Conservation (phyloP, 371 early-diverging fungal species). For the Zopfochytrium polystomum region DNA sequence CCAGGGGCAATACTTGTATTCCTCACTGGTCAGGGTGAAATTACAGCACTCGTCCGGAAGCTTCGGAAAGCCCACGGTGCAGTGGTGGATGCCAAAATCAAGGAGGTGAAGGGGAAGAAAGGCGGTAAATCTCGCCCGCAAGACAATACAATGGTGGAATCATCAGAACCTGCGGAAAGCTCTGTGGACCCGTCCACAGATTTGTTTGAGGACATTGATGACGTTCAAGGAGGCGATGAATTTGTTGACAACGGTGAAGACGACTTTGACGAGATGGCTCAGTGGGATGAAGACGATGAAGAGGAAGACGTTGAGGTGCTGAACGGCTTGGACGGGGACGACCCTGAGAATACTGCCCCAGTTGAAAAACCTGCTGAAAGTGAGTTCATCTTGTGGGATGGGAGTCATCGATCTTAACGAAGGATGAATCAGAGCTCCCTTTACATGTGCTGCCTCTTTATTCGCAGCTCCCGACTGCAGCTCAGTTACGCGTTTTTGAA, state of each 20-base stretch:
- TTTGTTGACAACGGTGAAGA: constrained; percentile 36
- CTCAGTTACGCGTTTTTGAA: constrained; percentile 87
- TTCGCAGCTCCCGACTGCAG: constrained; percentile 83
- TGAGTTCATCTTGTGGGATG: constrained; percentile 1
- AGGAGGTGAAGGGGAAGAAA: constrained; percentile 38
- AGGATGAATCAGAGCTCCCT: constrained; percentile 16
- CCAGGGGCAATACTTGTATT: constrained; percentile 91
- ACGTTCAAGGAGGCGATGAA: constrained; percentile 42
- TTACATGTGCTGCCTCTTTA: constrained; percentile 86
- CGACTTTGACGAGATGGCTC: constrained; percentile 41
- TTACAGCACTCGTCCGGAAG: constrained; percentile 70
- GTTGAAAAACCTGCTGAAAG: constrained; percentile 9
- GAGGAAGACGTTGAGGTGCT: constrained; percentile 42
- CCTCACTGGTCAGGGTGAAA: constrained; percentile 90
- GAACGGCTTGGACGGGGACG: constrained; percentile 36
- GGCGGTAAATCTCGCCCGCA: constrained; percentile 23
- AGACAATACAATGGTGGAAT: constrained; percentile 19
- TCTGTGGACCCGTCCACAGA: no score
- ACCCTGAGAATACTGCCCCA: constrained; percentile 11
- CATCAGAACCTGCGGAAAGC: no score
- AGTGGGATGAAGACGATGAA: constrained; percentile 54
- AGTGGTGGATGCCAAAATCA: constrained; percentile 4
- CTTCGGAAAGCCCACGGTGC: constrained; percentile 52
- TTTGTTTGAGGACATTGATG: constrained; percentile 35
- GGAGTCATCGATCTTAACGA: neutral